phyloP scores from a whole-genome alignment of 148 eudicot genomes.

The Spergularia marina region DNA sequence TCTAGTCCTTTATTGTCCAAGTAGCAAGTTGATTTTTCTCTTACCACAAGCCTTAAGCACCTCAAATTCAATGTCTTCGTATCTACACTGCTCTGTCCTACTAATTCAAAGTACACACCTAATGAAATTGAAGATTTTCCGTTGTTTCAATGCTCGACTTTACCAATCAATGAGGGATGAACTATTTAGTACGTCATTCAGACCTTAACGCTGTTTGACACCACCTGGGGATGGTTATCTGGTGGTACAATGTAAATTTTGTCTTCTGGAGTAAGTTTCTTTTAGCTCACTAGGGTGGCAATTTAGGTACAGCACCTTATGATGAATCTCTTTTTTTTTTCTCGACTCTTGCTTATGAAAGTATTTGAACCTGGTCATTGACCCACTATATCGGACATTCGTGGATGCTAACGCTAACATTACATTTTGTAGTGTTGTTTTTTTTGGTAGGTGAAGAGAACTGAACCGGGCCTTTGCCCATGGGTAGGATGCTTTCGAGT shows the following conservation, averaged over 20 bases:
- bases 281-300: neutral
- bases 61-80: neutral
- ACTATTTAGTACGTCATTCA: neutral
- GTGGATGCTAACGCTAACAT: slow-evolving; percentile 17
- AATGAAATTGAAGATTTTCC: neutral
- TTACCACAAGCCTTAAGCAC: neutral
- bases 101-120: neutral
- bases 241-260: neutral
- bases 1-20: no score
- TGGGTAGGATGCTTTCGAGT: slow-evolving; percentile 13
- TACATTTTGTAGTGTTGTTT: slow-evolving; percentile 7
- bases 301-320: neutral
- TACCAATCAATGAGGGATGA: neutral
- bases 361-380: neutral
- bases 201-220: neutral
- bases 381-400: neutral
- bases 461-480: neutral
- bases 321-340: neutral
- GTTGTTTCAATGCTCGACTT: neutral
- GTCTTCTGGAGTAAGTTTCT: neutral
- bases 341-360: neutral
- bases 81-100: neutral
- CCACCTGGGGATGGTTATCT: neutral
- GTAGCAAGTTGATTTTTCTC: no score
- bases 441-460: slow-evolving; percentile 14